A percentile compares a stretch with the other conserved stretches of the same genome.
These are phyloP conservation scores for Takakia lepidozioides DNA, from an alignment of 225 moss, liverwort and hornwort genomes.

Conservation along the genomic window DNA sequence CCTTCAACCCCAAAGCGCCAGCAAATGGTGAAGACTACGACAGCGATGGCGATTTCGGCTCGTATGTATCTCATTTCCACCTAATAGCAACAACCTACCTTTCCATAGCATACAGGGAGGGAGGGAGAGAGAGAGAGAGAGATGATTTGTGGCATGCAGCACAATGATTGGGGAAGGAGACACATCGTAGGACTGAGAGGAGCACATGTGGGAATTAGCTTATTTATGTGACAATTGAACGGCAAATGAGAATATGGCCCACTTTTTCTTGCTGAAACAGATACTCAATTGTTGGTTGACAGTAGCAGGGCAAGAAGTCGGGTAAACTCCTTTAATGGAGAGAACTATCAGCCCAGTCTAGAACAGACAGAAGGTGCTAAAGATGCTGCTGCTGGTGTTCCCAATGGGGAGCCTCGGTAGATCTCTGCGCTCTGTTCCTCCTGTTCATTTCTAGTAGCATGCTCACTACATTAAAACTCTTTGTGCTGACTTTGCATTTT, in stretches of 20 bases:
- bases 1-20: slow-evolving; percentile 53
- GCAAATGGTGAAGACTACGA: slow-evolving; percentile 72
- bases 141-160: background rate
- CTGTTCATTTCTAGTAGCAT: background rate
- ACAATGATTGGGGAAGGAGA: background rate
- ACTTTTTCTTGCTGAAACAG: background rate
- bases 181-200: background rate
- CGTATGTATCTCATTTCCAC: slow-evolving; percentile 54
- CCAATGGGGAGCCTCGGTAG: slow-evolving; percentile 33
- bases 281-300: slow-evolving; percentile 2
- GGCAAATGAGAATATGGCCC: background rate
- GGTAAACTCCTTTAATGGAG: slow-evolving; percentile 25
- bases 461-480: too few relatives aligned
- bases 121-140: slow-evolving; percentile 4
- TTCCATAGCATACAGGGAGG: slow-evolving; percentile 5
- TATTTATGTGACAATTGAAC: too few relatives aligned
- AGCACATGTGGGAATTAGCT: background rate
- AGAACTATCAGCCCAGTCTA: slow-evolving; percentile 9
- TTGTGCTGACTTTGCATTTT: too few relatives aligned
- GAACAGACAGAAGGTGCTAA: slow-evolving; percentile 11
- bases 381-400: slow-evolving; percentile 19
- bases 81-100: background rate
- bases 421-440: slow-evolving; percentile 14
- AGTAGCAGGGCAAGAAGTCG: slow-evolving; percentile 32
- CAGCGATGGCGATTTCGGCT: slow-evolving; percentile 67